Percentiles rank a stretch among this genome's conserved stretches.
These are phyloP conservation scores for Tricholoma sp. DNA, from an alignment of 768 basidiomycete genomes.

Conservation along the genomic window DNA sequence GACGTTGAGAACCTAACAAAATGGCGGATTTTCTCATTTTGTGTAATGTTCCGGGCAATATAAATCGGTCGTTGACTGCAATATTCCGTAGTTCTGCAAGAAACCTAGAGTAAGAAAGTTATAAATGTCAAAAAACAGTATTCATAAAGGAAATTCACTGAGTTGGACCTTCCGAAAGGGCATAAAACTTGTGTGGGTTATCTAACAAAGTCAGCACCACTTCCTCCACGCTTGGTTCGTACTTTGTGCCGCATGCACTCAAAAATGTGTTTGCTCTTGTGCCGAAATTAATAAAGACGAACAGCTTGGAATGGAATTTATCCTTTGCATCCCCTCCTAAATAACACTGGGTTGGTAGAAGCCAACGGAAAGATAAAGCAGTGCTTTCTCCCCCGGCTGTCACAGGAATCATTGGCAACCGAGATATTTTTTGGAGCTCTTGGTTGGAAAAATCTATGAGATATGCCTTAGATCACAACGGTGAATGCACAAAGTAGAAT, in stretches of 20 bases:
- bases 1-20: slow-evolving; percentile 69
- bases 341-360: slow-evolving; percentile 66
- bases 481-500: background rate
- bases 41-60: slow-evolving; percentile 45
- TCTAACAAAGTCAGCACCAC: slow-evolving; percentile 63
- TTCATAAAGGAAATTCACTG: slow-evolving; percentile 39
- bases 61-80: slow-evolving; percentile 64
- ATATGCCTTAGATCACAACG: background rate
- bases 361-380: slow-evolving; percentile 33
- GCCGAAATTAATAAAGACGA: slow-evolving; percentile 89
- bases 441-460: slow-evolving; percentile 49
- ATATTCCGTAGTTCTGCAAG: slow-evolving; percentile 79
- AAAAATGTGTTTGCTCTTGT: slow-evolving; percentile 77
- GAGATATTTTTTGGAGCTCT: slow-evolving; percentile 55
- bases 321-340: slow-evolving; percentile 48
- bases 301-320: slow-evolving; percentile 73
- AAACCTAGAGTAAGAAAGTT: slow-evolving; percentile 46
- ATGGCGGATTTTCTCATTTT: slow-evolving; percentile 70
- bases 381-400: slow-evolving; percentile 25
- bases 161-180: slow-evolving; percentile 61
- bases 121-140: background rate
- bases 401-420: slow-evolving; percentile 63
- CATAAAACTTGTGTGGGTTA: slow-evolving; percentile 67
- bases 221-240: slow-evolving; percentile 83
- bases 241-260: slow-evolving; percentile 79